These are phyloP conservation scores for Fraxinus quadrangulata DNA, from an alignment of 257 asterid species.

Conservation along the genomic window DNA sequence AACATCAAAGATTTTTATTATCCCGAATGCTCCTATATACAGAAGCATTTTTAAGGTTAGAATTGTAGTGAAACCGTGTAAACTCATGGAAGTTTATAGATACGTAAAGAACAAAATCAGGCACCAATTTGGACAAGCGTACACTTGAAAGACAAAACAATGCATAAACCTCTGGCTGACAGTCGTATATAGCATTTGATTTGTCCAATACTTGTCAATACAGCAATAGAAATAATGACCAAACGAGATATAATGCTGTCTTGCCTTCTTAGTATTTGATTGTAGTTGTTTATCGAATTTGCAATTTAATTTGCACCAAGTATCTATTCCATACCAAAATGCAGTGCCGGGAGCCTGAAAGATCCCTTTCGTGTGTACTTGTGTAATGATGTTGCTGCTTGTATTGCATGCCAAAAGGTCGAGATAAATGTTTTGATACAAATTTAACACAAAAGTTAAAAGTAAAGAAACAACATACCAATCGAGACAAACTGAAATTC, in stretches of 20 bases:
- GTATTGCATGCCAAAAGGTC: too few species aligned
- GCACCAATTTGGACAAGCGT: not conserved
- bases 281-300: too few species aligned
- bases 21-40: constrained; percentile 52
- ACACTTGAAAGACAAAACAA: not conserved
- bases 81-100: not conserved
- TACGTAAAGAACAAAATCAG: not conserved
- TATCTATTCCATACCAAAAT: too few species aligned
- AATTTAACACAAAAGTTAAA: too few species aligned
- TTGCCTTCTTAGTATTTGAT: too few species aligned
- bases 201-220: not conserved
- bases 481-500: too few species aligned
- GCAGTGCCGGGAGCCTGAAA: too few species aligned
- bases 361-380: too few species aligned
- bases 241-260: not conserved
- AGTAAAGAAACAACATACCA: too few species aligned
- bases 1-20: constrained; percentile 46
- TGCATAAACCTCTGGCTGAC: not conserved
- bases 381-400: too few species aligned
- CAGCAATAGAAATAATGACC: not conserved
- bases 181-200: not conserved
- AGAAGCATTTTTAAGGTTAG: not conserved
- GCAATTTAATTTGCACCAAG: too few species aligned
- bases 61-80: not conserved
- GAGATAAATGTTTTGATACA: too few species aligned